Evolutionary conservation across 73 alveolate species (phyloP).

Genomic region (Stentor roeselii): DNA sequence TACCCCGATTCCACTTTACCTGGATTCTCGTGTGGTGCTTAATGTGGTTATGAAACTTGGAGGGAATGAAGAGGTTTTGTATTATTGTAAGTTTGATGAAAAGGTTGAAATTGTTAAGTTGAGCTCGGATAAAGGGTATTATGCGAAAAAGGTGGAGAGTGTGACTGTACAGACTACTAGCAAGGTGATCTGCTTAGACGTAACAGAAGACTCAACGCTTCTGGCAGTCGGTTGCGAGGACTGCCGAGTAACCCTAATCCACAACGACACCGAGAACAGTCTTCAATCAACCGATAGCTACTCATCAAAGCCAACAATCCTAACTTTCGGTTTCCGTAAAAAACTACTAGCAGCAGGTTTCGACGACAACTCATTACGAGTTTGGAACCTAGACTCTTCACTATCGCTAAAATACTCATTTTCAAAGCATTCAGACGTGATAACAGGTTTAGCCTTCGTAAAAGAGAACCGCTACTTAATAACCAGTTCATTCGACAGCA

Average conservation of each 20-base stretch:
- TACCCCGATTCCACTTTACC: background rate
- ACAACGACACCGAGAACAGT: background rate
- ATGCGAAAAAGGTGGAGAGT: background rate
- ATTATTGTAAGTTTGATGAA: background rate
- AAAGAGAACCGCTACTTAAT: background rate
- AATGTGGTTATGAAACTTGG: background rate
- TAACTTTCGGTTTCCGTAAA: background rate
- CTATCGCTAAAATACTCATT: background rate
- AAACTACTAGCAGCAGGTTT: background rate
- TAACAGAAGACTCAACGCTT: background rate
- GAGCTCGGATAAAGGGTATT: background rate
- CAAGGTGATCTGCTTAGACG: background rate
- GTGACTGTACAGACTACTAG: background rate
- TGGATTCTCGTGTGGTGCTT: background rate
- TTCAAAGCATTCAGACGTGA: background rate
- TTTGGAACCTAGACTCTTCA: background rate
- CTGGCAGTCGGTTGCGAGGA: background rate
- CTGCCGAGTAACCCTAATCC: background rate
- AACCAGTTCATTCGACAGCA: background rate
- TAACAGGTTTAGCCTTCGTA: background rate
- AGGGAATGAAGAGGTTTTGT: background rate
- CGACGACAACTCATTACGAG: background rate
- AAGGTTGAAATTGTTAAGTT: background rate
- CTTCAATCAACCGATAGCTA: background rate
- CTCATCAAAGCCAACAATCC: background rate